phyloP scores from a whole-genome alignment of 1,139 yeast species.

The Oligophagozyma castellii region DNA sequence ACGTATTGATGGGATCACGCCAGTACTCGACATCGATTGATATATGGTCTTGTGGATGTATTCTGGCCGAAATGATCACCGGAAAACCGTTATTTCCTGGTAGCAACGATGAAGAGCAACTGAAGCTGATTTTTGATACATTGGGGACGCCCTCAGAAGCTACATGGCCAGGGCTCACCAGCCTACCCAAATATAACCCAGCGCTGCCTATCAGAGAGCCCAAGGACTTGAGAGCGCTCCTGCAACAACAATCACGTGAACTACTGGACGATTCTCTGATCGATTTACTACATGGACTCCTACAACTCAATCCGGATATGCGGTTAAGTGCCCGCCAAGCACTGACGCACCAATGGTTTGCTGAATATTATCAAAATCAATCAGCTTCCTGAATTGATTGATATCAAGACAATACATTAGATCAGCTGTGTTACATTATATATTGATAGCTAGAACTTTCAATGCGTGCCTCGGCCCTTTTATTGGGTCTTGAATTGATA shows the following conservation, averaged over 20 bases:
- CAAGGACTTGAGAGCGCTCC: slow-evolving; percentile 64
- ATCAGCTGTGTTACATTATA: too few relatives aligned
- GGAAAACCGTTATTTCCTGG: slow-evolving; percentile 98
- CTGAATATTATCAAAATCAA: slow-evolving; percentile 38
- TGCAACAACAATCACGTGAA: slow-evolving; percentile 37
- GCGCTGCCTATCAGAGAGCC: slow-evolving; percentile 84
- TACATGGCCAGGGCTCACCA: slow-evolving; percentile 90
- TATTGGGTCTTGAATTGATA: too few relatives aligned
- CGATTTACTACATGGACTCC: slow-evolving; percentile 59
- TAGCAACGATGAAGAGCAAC: slow-evolving; percentile 87
- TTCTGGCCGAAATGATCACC: slow-evolving; percentile 93
- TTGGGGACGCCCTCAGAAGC: slow-evolving; percentile 96
- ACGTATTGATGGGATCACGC: slow-evolving; percentile 85
- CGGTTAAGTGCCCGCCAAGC: slow-evolving; percentile 89
- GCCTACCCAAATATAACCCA: slow-evolving; percentile 71
- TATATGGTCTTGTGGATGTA: slow-evolving; percentile 98
- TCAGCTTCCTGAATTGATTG: too few relatives aligned
- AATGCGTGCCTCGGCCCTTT: too few relatives aligned
- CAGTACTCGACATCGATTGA: slow-evolving; percentile 94
- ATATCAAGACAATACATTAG: too few relatives aligned
- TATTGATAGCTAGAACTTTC: too few relatives aligned
- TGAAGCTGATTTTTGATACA: slow-evolving; percentile 71
- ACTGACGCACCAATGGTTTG: slow-evolving; percentile 90
- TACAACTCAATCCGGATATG: slow-evolving; percentile 87
- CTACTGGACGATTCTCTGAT: slow-evolving; percentile 67